Conservation (phyloP, 805 yeast genomes). For the Metschnikowia reukaufii region DNA sequence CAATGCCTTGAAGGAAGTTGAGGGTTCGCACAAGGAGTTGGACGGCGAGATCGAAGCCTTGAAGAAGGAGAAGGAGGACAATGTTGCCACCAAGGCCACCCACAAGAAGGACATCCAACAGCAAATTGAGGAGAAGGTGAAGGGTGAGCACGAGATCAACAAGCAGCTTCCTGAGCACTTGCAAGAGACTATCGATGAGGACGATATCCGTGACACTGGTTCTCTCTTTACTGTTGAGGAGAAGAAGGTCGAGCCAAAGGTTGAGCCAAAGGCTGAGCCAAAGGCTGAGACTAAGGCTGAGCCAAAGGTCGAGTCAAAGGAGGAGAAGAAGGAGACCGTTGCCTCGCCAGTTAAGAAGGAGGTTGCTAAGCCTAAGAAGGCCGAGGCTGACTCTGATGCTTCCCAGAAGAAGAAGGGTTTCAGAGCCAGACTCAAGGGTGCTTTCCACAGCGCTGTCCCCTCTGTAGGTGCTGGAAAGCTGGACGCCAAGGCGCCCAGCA, state of each 20-base stretch:
- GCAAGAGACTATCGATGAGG: constrained; percentile 36
- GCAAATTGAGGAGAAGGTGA: constrained; percentile 37
- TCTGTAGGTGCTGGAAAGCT: neutral
- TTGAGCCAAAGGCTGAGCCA: neutral
- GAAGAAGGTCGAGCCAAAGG: constrained; percentile 7
- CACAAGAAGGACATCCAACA: constrained; percentile 35
- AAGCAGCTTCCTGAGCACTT: constrained; percentile 54
- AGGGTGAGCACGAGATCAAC: constrained; percentile 49
- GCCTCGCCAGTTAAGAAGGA: constrained; percentile 3
- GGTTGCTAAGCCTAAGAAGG: constrained; percentile 4
- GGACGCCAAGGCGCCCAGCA: constrained; percentile 5
- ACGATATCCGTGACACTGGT: constrained; percentile 37
- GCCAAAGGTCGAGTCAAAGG: neutral
- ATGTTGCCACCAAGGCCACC: constrained; percentile 34
- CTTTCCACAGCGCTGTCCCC: constrained; percentile 6
- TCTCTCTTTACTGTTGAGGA: constrained; percentile 39
- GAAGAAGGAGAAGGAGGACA: constrained; percentile 39
- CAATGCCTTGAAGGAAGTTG: constrained; percentile 28
- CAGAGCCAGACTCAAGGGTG: constrained; percentile 18
- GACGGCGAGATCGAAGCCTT: constrained; percentile 44
- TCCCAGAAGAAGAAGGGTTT: constrained; percentile 16
- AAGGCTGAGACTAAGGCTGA: neutral
- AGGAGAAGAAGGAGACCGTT: constrained; percentile 3
- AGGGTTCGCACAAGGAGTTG: constrained; percentile 34
- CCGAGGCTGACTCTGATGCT: neutral